phyloP scores from a whole-genome alignment of 1,284 basidiomycete genomes.

The Leccinum pseudoinsigne region DNA sequence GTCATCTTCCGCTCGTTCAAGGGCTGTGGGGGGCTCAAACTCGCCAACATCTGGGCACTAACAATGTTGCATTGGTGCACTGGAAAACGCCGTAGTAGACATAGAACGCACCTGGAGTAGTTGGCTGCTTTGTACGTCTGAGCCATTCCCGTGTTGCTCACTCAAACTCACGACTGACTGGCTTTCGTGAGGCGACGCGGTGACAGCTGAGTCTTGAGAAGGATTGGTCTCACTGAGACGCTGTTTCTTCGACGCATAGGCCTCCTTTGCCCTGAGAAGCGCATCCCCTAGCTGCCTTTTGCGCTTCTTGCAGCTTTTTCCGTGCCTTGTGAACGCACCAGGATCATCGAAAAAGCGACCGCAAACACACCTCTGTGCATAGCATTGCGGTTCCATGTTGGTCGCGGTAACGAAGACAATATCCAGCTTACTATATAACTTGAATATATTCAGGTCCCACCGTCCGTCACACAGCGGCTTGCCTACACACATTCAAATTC shows the following conservation, averaged over 20 bases:
- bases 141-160: background rate
- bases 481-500: no score
- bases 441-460: no score
- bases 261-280: conserved; percentile 1
- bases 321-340: background rate
- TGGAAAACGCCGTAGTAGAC: background rate
- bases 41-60: background rate
- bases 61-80: background rate
- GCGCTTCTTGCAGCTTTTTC: conserved; percentile 2
- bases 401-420: background rate
- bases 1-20: background rate
- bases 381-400: background rate
- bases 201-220: background rate
- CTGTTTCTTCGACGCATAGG: background rate
- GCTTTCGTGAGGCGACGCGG: background rate
- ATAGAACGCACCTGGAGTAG: background rate
- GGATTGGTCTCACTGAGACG: background rate
- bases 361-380: background rate
- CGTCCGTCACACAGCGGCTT: no score
- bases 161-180: background rate
- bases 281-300: background rate
- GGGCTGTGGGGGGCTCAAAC: background rate
- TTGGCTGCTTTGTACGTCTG: background rate
- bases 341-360: background rate
- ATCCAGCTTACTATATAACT: no score